These are phyloP conservation scores for Rhododendron griersonianum DNA, from an alignment of 148 eudicot species.

Conservation along the genomic window DNA sequence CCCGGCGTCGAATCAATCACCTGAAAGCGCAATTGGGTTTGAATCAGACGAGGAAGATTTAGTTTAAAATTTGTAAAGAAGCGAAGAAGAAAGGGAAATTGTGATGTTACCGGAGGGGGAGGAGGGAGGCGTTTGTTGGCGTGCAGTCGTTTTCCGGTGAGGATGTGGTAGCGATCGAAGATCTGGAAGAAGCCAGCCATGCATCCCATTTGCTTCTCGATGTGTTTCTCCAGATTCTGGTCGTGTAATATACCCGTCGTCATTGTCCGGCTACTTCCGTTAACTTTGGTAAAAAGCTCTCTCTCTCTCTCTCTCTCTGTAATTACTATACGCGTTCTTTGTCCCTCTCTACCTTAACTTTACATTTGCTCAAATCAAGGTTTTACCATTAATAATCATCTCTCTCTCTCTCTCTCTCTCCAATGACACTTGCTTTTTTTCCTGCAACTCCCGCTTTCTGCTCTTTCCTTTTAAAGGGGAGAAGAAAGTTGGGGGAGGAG, in stretches of 20 bases:
- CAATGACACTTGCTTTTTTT: conserved; percentile 21
- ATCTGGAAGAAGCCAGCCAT: conserved; percentile 77
- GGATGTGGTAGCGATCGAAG: conserved; percentile 63
- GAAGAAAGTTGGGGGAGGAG: not conserved
- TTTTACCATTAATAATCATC: conserved; percentile 3
- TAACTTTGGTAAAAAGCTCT: not conserved
- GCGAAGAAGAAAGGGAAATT: not conserved
- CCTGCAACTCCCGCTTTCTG: conserved; percentile 66
- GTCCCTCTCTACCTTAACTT: conserved; percentile 4
- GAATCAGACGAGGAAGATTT: not conserved
- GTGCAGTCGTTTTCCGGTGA: conserved; percentile 46
- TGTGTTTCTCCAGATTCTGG: conserved; percentile 60
- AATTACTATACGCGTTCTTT: not conserved
- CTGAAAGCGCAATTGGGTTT: conserved; percentile 19
- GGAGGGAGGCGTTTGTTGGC: conserved; percentile 59
- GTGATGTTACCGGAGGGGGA: conserved; percentile 26
- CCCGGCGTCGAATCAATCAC: conserved; percentile 32
- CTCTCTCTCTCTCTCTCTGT: not conserved
- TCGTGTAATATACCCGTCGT: conserved; percentile 48
- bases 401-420: conserved; percentile 16
- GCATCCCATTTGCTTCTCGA: conserved; percentile 81
- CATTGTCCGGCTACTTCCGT: conserved; percentile 28
- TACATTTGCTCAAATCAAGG: conserved; percentile 12
- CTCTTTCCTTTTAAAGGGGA: conserved; percentile 36
- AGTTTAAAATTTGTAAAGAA: not conserved